Evolutionary conservation across 2,329 filamentous ascomycete genomes (phyloP).

Genomic region (Alternaria conjuncta): DNA sequence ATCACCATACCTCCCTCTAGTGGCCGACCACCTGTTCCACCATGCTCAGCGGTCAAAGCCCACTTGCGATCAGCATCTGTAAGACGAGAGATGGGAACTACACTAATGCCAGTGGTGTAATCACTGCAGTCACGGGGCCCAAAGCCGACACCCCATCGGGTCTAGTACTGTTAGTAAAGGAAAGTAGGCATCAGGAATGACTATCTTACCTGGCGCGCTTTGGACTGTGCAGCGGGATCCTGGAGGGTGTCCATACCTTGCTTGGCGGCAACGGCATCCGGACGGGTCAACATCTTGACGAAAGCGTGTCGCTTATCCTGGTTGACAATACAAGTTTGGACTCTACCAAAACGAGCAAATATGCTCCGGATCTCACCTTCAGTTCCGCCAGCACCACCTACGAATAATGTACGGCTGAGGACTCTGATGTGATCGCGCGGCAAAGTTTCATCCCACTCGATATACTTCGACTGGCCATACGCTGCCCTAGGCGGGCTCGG

Average conservation of each 20-base stretch:
- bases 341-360: conserved; percentile 81
- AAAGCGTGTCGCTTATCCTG: conserved; percentile 98
- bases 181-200: neutral
- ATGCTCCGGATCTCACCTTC: conserved; percentile 82
- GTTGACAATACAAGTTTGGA: conserved; percentile 98
- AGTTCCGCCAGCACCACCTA: conserved; percentile 79
- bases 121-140: conserved; percentile 97
- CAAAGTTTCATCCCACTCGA: conserved; percentile 78
- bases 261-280: conserved; percentile 83
- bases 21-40: conserved; percentile 82
- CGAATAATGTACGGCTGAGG: conserved; percentile 91
- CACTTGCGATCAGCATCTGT: conserved; percentile 97
- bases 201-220: conserved; percentile 52
- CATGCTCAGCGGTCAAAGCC: conserved; percentile 92
- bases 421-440: conserved; percentile 80
- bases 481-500: conserved; percentile 59
- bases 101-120: conserved; percentile 87
- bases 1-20: conserved; percentile 87
- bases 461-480: conserved; percentile 66
- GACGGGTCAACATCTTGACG: conserved; percentile 95
- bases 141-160: conserved; percentile 96
- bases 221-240: conserved; percentile 73
- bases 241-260: conserved; percentile 84
- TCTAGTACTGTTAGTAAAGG: conserved; percentile 60
- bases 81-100: conserved; percentile 90